Base-by-base conservation (phyloP, 495 filamentous ascomycete genomes). In the Jackrogersella minutella region DNA sequence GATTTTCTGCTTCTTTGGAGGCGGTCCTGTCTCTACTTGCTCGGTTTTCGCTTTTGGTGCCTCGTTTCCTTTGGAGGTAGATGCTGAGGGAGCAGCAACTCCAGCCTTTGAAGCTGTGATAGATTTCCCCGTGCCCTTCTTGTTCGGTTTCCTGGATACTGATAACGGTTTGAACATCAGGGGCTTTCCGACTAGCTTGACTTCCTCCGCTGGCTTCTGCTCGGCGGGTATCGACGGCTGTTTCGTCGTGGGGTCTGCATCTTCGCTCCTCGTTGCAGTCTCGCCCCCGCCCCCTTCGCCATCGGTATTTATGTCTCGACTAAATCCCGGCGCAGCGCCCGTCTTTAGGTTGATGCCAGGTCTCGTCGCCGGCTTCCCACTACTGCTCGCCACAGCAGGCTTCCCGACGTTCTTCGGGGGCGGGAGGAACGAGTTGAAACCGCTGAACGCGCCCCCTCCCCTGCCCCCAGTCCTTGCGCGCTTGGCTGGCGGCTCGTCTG, bases 131-230 rank as follows among this genome's bases (percentile, higher is more conserved):
- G 72, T 57, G 71, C 83, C 87, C 77, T 91, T 92, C 80, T 91
- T 92, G 59, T 81, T 77, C n/a, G 82, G 81, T 44, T 88, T 90
- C 39, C 90, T 80, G 16, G 85, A 84, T 7, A 96, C 92, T 2
- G 92, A 96, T 21, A 97, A 75, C 1, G 93, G 93, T 73, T 89
- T 92, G 76, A 97, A 97, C 86, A 92, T 93, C 70, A 91, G 86
- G 17, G 91, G 83, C 64, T 92, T 93, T 5, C 90, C 91, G 34
- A 88, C 85, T 13, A 90, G 66, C 71, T 92, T 89, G 10, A 90
- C 82, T 46, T 90, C 85, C 17, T 80, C 80, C 5, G 78, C 81
- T n/a, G 80, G 75, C 53, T 79, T 81, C 64, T 81, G 76, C 2
- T 75, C 80, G 21, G 78, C 81, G 0, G 75, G 78, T 69, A 81